phyloP scores from a whole-genome alignment of 441 rosid genomes.

The Brassica balearica region DNA sequence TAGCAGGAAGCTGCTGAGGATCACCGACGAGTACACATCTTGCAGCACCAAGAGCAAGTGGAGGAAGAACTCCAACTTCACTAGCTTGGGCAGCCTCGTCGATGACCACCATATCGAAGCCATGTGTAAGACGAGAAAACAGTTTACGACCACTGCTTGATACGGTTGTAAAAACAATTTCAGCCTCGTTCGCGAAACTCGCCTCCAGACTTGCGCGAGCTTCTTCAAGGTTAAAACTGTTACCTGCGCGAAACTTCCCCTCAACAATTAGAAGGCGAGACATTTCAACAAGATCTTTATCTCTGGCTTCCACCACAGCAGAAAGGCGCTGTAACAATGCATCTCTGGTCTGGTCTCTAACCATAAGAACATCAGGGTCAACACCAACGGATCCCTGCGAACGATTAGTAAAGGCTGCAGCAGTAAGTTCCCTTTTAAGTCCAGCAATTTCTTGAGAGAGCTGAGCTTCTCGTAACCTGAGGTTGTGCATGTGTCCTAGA shows the following conservation, averaged over 20 bases:
- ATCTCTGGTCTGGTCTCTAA: conserved; percentile 93
- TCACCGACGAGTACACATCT: conserved; percentile 99
- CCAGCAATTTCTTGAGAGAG: conserved; percentile 82
- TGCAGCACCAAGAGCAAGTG: conserved; percentile 98
- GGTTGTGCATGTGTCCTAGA: conserved; percentile 80
- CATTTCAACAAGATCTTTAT: conserved; percentile 96
- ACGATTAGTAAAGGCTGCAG: conserved; percentile 76
- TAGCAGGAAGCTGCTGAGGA: conserved; percentile 99
- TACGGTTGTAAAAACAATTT: conserved; percentile 98
- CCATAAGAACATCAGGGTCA: conserved; percentile 92
- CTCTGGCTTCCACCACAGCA: conserved; percentile 93
- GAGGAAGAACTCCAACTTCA: conserved; percentile 97
- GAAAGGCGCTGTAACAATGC: conserved; percentile 87
- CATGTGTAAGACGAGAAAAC: conserved; percentile 99
- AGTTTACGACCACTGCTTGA: conserved; percentile 98
- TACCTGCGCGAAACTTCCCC: conserved; percentile 74
- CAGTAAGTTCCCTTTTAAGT: conserved; percentile 77
- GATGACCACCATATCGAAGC: conserved; percentile 99
- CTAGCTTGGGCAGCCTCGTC: conserved; percentile 99
- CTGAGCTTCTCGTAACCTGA: conserved; percentile 78
- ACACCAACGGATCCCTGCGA: conserved; percentile 98
- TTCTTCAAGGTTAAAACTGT: conserved; percentile 90
- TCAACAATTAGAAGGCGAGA: conserved; percentile 94
- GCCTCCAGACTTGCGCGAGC: conserved; percentile 98
- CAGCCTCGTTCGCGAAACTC: conserved; percentile 99